Evolutionary conservation across 2,329 filamentous ascomycete species (phyloP).

Genomic region (Botrytis medusae): DNA sequence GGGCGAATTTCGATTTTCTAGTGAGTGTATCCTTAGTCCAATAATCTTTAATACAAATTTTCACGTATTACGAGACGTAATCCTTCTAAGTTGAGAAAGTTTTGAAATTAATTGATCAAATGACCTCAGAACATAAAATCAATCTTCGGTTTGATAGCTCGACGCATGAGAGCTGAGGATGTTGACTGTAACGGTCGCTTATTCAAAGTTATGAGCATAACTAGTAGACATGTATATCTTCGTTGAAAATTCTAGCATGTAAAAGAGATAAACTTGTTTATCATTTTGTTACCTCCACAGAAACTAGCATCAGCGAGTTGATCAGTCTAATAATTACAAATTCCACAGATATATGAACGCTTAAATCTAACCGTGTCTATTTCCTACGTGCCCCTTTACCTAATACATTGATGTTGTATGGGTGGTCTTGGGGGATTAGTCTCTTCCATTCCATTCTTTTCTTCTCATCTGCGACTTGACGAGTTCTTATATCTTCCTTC

Average conservation of each 20-base stretch:
- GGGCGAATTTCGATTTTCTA: neutral
- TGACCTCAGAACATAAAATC: neutral
- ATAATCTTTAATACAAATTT: neutral
- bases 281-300: too few relatives aligned
- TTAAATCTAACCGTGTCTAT: accelerated
- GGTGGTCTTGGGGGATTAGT: too few relatives aligned
- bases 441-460: too few relatives aligned
- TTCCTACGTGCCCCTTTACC: too few relatives aligned
- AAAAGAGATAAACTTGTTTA: too few relatives aligned
- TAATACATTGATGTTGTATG: too few relatives aligned
- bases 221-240: too few relatives aligned
- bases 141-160: neutral
- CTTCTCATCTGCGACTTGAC: too few relatives aligned
- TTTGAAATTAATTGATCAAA: neutral
- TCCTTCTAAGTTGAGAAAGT: neutral
- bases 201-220: neutral
- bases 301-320: too few relatives aligned
- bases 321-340: neutral
- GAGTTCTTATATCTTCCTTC: too few relatives aligned
- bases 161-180: neutral
- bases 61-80: neutral
- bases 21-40: neutral
- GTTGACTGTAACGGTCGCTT: neutral
- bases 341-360: neutral
- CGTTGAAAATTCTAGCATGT: too few relatives aligned